phyloP scores from a whole-genome alignment of 306 rosid species.

The Cucurbita maxima region DNA sequence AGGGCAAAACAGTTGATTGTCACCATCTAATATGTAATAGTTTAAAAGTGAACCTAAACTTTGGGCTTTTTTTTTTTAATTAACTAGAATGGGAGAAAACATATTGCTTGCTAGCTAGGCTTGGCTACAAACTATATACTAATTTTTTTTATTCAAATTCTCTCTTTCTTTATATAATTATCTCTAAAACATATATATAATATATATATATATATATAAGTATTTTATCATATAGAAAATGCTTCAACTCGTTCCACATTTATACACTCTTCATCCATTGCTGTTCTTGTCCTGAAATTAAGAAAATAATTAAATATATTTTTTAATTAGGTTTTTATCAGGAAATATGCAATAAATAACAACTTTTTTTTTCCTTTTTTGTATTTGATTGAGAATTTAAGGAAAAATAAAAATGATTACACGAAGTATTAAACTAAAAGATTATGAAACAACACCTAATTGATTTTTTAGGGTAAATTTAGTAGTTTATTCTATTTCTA shows the following conservation, averaged over 20 bases:
- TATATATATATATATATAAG: background rate
- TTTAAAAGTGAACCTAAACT: background rate
- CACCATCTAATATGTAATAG: background rate
- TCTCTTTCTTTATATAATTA: conserved; percentile 3
- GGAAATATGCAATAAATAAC: background rate
- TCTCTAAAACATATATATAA: background rate
- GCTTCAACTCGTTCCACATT: background rate
- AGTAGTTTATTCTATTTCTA: background rate
- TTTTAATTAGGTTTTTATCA: background rate
- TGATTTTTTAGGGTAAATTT: background rate
- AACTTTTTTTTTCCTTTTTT: too few species aligned
- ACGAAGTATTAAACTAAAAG: too few species aligned
- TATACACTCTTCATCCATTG: background rate
- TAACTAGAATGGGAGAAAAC: background rate
- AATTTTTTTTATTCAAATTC: background rate
- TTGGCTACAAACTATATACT: background rate
- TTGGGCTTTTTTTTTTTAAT: too few species aligned
- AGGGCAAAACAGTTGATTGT: background rate
- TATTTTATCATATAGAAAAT: background rate
- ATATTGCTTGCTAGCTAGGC: background rate
- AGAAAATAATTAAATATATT: background rate
- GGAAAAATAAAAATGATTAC: too few species aligned
- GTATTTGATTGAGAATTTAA: too few species aligned
- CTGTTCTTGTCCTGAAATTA: conserved; percentile 2
- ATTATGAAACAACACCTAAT: too few species aligned